phyloP scores from a whole-genome alignment of 208 protist genomes.

The Leishmania amazonensis region DNA sequence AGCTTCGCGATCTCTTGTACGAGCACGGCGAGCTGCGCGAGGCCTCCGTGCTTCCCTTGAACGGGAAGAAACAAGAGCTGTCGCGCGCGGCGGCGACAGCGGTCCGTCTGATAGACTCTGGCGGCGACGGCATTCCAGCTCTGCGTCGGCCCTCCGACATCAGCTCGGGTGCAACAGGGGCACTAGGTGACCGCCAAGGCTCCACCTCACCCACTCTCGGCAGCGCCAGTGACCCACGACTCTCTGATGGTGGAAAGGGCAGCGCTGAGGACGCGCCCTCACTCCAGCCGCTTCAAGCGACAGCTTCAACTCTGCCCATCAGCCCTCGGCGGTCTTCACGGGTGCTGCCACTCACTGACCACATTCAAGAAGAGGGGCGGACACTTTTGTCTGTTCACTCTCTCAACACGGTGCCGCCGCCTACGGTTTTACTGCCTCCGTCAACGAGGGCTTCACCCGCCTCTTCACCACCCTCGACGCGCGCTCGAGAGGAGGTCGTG shows the following conservation, averaged over 20 bases:
- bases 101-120: conserved; percentile 40
- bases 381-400: conserved; percentile 7
- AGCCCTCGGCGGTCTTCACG: conserved; percentile 17
- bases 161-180: neutral
- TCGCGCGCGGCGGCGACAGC: conserved; percentile 42
- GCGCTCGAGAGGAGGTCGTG: neutral
- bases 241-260: conserved; percentile 2
- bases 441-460: neutral
- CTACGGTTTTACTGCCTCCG: neutral
- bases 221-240: conserved; percentile 19
- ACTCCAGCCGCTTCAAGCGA: neutral
- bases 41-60: conserved; percentile 44
- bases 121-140: conserved; percentile 12
- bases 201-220: conserved; percentile 22
- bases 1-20: conserved; percentile 67
- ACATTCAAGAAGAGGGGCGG: conserved; percentile 15
- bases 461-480: neutral
- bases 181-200: neutral
- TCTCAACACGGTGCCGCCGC: neutral
- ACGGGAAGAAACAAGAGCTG: conserved; percentile 58
- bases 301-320: neutral
- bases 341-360: conserved; percentile 21
- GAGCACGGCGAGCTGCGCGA: conserved; percentile 70
- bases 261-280: conserved; percentile 8
- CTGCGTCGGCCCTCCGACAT: conserved; percentile 11